Conservation (phyloP, 768 basidiomycete genomes). For the Boletus eberwhitei region DNA sequence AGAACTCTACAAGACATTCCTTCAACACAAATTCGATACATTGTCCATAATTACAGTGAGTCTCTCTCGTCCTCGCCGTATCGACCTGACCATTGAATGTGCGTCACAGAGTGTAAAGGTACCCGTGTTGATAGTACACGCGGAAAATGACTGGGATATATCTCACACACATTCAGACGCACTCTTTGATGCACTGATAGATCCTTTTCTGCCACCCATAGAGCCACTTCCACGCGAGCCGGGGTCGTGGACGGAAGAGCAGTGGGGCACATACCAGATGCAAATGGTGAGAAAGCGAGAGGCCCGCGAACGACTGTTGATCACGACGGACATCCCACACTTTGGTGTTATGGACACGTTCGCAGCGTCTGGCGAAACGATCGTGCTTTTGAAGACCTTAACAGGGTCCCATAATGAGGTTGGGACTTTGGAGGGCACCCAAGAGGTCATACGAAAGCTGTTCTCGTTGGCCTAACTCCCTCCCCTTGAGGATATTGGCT, state of each 20-base stretch:
- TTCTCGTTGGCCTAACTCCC: slow-evolving; percentile 21
- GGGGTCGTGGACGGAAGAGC: slow-evolving; percentile 32
- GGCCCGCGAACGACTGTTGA: slow-evolving; percentile 44
- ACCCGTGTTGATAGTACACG: slow-evolving; percentile 70
- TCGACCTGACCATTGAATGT: not conserved
- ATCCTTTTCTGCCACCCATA: slow-evolving; percentile 54
- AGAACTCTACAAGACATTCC: slow-evolving; percentile 55
- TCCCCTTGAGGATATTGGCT: no score
- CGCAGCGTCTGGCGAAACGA: slow-evolving; percentile 38
- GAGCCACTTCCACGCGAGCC: slow-evolving; percentile 35
- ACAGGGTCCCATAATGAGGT: slow-evolving; percentile 55
- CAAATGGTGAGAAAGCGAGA: slow-evolving; percentile 40
- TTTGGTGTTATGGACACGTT: slow-evolving; percentile 59
- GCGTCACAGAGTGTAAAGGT: slow-evolving; percentile 55
- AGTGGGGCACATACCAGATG: slow-evolving; percentile 43
- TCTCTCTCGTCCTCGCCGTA: not conserved
- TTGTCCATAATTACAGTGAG: slow-evolving; percentile 57
- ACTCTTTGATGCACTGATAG: slow-evolving; percentile 67
- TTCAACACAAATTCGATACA: slow-evolving; percentile 62
- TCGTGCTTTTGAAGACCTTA: slow-evolving; percentile 55
- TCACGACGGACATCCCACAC: slow-evolving; percentile 40
- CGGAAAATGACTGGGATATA: slow-evolving; percentile 73
- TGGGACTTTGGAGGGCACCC: slow-evolving; percentile 62
- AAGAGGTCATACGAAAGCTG: slow-evolving; percentile 48
- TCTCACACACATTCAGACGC: slow-evolving; percentile 62